Conservation (phyloP, 1,284 basidiomycete genomes). For the Uromyces viciae-fabae region DNA sequence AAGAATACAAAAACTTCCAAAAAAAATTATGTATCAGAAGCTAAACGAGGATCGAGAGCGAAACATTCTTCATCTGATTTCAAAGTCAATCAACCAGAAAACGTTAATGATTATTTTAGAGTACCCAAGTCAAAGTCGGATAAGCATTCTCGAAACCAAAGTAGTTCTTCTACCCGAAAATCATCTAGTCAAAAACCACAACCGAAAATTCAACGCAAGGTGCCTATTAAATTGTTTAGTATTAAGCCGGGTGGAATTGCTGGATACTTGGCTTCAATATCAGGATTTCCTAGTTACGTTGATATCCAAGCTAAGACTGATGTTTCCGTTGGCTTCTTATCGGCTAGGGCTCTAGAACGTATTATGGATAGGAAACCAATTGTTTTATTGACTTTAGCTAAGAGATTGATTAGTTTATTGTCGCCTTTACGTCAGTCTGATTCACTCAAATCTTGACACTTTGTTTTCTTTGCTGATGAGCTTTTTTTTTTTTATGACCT, state of each 20-base stretch:
- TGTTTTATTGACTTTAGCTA: constrained; percentile 90
- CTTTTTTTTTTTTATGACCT: constrained; percentile 14
- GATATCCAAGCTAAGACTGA: constrained; percentile 96
- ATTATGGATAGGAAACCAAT: constrained; percentile 90
- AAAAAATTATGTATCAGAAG: constrained; percentile 30
- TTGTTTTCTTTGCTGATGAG: constrained; percentile 45
- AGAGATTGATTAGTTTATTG: constrained; percentile 85
- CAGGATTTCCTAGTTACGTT: constrained; percentile 87
- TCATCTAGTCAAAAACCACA: not conserved
- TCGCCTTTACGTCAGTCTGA: constrained; percentile 74
- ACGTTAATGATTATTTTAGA: not conserved
- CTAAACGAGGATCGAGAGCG: constrained; percentile 1
- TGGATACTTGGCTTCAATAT: constrained; percentile 91
- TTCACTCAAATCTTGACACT: not conserved
- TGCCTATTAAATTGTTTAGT: constrained; percentile 66
- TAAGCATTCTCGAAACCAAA: constrained; percentile 4
- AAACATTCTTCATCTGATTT: not conserved
- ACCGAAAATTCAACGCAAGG: constrained; percentile 5
- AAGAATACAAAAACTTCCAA: not conserved
- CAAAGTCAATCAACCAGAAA: not conserved
- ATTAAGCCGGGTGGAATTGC: constrained; percentile 97
- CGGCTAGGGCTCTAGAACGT: constrained; percentile 78
- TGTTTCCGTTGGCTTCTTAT: constrained; percentile 90
- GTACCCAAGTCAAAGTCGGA: not conserved
- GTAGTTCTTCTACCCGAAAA: constrained; percentile 16